Conservation (phyloP, 2,329 filamentous ascomycete species). For the Xylaria sp. region DNA sequence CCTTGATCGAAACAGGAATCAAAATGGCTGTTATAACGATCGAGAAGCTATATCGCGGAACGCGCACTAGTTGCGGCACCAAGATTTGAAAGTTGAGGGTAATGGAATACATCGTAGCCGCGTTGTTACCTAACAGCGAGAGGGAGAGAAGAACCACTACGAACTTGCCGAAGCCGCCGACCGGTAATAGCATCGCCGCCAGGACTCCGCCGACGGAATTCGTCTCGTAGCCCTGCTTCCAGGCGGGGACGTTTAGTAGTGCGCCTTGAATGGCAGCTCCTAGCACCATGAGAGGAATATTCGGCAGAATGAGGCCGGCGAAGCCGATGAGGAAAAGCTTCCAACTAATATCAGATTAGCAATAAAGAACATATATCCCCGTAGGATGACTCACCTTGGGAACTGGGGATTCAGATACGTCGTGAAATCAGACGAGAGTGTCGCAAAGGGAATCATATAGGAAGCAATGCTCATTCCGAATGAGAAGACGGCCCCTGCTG, state of each 20-base stretch:
- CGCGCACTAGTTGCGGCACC: constrained; percentile 63
- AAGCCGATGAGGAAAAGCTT: constrained; percentile 66
- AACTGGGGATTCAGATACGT: constrained; percentile 21
- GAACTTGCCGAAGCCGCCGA: constrained; percentile 70
- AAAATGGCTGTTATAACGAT: constrained; percentile 67
- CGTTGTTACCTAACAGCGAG: constrained; percentile 67
- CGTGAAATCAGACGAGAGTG: constrained; percentile 25
- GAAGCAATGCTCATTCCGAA: constrained; percentile 71
- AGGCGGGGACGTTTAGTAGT: constrained; percentile 62
- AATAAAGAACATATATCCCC: neutral
- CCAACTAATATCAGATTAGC: constrained; percentile 23
- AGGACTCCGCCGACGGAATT: constrained; percentile 68
- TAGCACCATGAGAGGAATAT: constrained; percentile 64
- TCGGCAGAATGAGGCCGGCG: constrained; percentile 51
- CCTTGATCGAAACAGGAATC: constrained; percentile 66
- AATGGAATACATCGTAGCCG: constrained; percentile 69
- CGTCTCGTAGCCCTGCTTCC: constrained; percentile 62
- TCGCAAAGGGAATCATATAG: constrained; percentile 70
- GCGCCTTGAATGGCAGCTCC: constrained; percentile 73
- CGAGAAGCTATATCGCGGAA: constrained; percentile 67
- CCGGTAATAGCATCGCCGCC: constrained; percentile 66
- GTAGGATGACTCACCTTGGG: constrained; percentile 28
- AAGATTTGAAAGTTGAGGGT: constrained; percentile 73
- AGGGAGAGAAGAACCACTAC: constrained; percentile 67
- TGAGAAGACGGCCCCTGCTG: constrained; percentile 59